Evolutionary conservation across 208 protist genomes (phyloP).

Genomic region (Trypanosoma mega): DNA sequence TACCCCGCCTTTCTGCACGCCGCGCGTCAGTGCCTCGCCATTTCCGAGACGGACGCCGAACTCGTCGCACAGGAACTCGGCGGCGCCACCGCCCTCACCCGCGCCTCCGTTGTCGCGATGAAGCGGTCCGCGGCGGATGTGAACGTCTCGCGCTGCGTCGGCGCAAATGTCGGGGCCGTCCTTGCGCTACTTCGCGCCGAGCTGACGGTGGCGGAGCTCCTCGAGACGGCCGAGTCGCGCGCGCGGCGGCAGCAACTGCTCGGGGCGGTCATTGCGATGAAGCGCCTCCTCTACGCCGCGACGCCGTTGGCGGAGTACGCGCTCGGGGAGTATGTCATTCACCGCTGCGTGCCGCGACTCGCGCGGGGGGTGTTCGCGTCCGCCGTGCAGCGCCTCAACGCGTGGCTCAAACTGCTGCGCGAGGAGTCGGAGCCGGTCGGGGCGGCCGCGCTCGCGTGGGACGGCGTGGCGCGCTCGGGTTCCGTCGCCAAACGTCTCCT

Average conservation of each 20-base stretch:
- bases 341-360: conserved; percentile 70
- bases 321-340: conserved; percentile 83
- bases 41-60: conserved; percentile 80
- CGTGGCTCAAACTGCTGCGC: conserved; percentile 75
- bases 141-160: conserved; percentile 56
- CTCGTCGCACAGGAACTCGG: conserved; percentile 85
- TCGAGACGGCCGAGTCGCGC: conserved; percentile 80
- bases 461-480: conserved; percentile 50
- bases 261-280: conserved; percentile 69
- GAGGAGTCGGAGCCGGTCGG: conserved; percentile 68
- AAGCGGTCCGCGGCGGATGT: conserved; percentile 66
- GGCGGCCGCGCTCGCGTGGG: conserved; percentile 58
- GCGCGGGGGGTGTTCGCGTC: conserved; percentile 58
- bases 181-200: conserved; percentile 46
- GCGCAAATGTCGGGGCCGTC: conserved; percentile 61
- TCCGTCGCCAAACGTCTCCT: conserved; percentile 44
- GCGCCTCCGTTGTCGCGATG: conserved; percentile 72
- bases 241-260: conserved; percentile 71
- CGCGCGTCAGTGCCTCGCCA: conserved; percentile 78
- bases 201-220: conserved; percentile 69
- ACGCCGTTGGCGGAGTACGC: conserved; percentile 72
- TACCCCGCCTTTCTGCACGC: conserved; percentile 87
- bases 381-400: conserved; percentile 79
- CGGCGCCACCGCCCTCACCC: conserved; percentile 68
- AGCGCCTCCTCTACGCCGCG: conserved; percentile 64